These are phyloP conservation scores for Cymbidium sinense DNA, from an alignment of 106 monocot genomes.

Conservation along the genomic window DNA sequence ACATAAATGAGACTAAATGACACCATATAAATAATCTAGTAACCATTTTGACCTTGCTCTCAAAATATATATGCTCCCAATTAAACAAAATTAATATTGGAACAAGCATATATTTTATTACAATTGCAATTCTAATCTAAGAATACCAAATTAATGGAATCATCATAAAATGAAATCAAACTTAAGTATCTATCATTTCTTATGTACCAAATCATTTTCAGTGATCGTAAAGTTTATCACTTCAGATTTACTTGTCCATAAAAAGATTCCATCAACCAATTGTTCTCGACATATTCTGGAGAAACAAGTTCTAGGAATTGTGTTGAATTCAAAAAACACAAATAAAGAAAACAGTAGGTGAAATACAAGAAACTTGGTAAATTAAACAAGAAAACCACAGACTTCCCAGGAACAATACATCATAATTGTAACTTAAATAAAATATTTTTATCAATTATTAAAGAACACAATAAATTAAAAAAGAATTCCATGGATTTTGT, in stretches of 20 bases:
- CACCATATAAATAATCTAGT: no score
- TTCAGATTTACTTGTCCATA: background rate
- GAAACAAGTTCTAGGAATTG: background rate
- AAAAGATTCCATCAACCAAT: background rate
- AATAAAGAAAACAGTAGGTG: background rate
- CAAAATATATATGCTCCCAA: no score
- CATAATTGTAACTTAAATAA: background rate
- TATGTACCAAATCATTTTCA: background rate
- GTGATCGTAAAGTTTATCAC: background rate
- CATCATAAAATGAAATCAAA: background rate
- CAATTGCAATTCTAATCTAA: background rate
- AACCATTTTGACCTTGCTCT: no score
- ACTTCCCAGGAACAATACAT: background rate
- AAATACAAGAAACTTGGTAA: background rate
- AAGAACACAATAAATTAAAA: background rate
- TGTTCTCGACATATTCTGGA: background rate
- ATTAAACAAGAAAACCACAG: background rate
- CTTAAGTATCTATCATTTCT: background rate
- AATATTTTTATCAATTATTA: background rate
- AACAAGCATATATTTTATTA: no score
- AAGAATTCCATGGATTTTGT: background rate
- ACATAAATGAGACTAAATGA: no score
- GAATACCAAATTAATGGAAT: background rate
- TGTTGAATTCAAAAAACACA: background rate
- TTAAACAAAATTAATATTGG: no score